phyloP scores from a whole-genome alignment of 106 monocot genomes.

The Iris macrosiphon region DNA sequence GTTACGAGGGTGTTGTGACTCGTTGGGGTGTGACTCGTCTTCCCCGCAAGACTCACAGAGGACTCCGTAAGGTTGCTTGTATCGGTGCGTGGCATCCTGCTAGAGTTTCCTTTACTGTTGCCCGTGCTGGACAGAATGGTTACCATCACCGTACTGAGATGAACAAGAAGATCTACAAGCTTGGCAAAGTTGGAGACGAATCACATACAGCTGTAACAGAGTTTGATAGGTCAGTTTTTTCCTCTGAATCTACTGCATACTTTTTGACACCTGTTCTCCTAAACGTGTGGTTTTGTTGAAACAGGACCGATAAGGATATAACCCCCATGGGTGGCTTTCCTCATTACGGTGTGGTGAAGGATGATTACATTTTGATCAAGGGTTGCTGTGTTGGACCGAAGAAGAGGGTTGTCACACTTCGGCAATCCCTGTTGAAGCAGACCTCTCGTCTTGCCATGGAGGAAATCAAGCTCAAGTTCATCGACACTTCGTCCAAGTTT shows the following conservation, averaged over 20 bases:
- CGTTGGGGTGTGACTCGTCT: slow-evolving; percentile 67
- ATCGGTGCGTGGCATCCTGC: slow-evolving; percentile 79
- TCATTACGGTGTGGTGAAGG: slow-evolving; percentile 55
- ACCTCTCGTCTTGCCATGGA: slow-evolving; percentile 46
- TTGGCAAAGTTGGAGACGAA: slow-evolving; percentile 51
- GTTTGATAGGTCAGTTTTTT: slow-evolving; percentile 29
- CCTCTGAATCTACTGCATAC: neutral
- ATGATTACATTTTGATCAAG: slow-evolving; percentile 56
- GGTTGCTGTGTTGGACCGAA: slow-evolving; percentile 66
- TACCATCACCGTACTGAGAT: slow-evolving; percentile 64
- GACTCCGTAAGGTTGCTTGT: slow-evolving; percentile 63
- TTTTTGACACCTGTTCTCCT: too few species aligned
- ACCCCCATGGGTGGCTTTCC: slow-evolving; percentile 69
- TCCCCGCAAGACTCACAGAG: slow-evolving; percentile 62
- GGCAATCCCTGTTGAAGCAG: slow-evolving; percentile 58
- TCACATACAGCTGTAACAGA: slow-evolving; percentile 39
- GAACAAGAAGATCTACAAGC: slow-evolving; percentile 65
- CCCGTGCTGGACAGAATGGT: slow-evolving; percentile 64
- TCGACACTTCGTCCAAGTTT: slow-evolving; percentile 68
- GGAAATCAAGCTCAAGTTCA: slow-evolving; percentile 69
- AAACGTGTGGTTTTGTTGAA: neutral
- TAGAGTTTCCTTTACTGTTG: slow-evolving; percentile 55
- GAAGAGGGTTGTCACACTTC: slow-evolving; percentile 54
- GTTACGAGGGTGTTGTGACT: slow-evolving; percentile 67
- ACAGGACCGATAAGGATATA: slow-evolving; percentile 62